These are phyloP conservation scores for Kurtzmaniella quercitrusa DNA, from an alignment of 1,139 yeast genomes.

Conservation along the genomic window DNA sequence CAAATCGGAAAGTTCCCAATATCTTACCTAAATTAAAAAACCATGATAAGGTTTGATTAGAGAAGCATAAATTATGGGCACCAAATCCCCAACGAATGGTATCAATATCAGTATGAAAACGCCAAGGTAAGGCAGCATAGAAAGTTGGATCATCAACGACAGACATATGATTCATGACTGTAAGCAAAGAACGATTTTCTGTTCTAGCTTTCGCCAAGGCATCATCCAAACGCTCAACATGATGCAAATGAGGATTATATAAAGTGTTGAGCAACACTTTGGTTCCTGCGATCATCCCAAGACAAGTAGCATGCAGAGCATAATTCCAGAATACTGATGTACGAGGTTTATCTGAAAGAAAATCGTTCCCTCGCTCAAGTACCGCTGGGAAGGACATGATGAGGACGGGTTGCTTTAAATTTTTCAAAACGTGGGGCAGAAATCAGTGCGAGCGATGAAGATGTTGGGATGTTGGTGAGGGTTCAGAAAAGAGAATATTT, in stretches of 20 bases:
- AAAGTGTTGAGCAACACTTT: slow-evolving; percentile 58
- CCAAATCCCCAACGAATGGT: slow-evolving; percentile 92
- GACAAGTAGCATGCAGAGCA: slow-evolving; percentile 67
- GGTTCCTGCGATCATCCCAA: slow-evolving; percentile 60
- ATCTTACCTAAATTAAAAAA: slow-evolving; percentile 89
- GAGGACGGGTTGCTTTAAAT: neutral
- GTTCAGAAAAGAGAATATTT: neutral
- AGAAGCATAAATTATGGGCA: slow-evolving; percentile 87
- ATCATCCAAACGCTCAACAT: slow-evolving; percentile 57
- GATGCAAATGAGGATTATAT: slow-evolving; percentile 60
- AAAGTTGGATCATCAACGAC: slow-evolving; percentile 90
- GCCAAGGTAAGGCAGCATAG: slow-evolving; percentile 83
- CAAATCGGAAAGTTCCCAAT: slow-evolving; percentile 80
- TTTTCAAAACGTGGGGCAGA: slow-evolving; percentile 1
- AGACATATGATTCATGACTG: slow-evolving; percentile 96
- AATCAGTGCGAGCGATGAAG: neutral
- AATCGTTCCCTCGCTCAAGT: slow-evolving; percentile 69
- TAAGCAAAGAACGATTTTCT: slow-evolving; percentile 72
- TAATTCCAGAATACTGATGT: slow-evolving; percentile 57
- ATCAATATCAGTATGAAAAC: slow-evolving; percentile 58
- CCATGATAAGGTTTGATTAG: slow-evolving; percentile 44
- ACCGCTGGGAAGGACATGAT: slow-evolving; percentile 74
- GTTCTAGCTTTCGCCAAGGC: slow-evolving; percentile 59
- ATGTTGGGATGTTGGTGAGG: neutral
- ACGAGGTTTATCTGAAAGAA: slow-evolving; percentile 61